A percentile compares a stretch with the other conserved stretches of the same genome.
Evolutionary conservation across 805 yeast genomes (phyloP).

Genomic region (Kockiozyma suomiensis): DNA sequence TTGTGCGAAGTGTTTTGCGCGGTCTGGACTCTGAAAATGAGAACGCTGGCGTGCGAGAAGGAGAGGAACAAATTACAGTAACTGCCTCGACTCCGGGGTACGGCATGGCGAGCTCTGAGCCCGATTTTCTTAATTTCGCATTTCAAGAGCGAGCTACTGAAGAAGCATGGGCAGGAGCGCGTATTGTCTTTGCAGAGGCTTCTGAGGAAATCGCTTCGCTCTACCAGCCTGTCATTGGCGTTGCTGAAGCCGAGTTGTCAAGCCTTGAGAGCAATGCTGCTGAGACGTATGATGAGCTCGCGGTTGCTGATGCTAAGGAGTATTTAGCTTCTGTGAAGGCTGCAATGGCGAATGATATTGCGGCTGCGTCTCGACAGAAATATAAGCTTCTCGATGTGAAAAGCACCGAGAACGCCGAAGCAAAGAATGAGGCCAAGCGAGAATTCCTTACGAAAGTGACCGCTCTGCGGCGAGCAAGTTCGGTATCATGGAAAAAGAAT

Average conservation of each 20-base stretch:
- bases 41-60: constrained; percentile 1
- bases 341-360: not conserved
- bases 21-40: constrained; percentile 14
- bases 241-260: not conserved
- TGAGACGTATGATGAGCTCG: not conserved
- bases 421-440: constrained; percentile 48
- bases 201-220: not conserved
- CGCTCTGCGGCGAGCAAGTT: constrained; percentile 69
- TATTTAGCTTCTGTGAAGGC: not conserved
- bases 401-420: not conserved
- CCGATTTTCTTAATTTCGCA: not conserved
- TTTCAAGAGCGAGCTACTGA: not conserved
- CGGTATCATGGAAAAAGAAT: constrained; percentile 57
- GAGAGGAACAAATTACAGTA: not conserved
- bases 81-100: constrained; percentile 15
- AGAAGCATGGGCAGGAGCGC: not conserved
- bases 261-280: not conserved
- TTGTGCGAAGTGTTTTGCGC: constrained; percentile 21
- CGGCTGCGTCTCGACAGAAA: not conserved
- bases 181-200: not conserved
- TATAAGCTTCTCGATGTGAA: not conserved
- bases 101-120: constrained; percentile 11
- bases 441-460: constrained; percentile 72
- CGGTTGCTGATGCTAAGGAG: not conserved
- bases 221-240: not conserved